Conservation (phyloP, 2,329 filamentous ascomycete species). For the Cladosporium sp. region DNA sequence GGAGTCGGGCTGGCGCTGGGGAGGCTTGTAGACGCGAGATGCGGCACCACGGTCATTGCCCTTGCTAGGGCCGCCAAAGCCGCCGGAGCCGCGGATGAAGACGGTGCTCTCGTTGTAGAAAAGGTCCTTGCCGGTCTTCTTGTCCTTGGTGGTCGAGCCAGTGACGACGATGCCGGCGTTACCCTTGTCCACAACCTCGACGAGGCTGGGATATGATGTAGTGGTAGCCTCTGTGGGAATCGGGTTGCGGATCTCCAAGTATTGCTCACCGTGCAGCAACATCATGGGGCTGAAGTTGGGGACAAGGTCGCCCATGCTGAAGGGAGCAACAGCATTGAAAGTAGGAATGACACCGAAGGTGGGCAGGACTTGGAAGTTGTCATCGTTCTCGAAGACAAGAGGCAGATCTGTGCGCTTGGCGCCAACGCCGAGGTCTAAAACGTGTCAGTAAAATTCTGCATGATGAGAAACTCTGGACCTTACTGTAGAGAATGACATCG, state of each 20-base stretch:
- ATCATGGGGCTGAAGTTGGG: constrained; percentile 98
- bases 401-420: constrained; percentile 84
- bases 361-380: constrained; percentile 88
- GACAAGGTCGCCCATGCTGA: constrained; percentile 72
- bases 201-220: constrained; percentile 67
- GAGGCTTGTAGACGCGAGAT: constrained; percentile 72
- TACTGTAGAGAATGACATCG: constrained; percentile 84
- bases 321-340: constrained; percentile 77
- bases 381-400: constrained; percentile 82
- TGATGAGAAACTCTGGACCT: constrained; percentile 14
- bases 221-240: constrained; percentile 79
- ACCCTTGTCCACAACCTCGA: constrained; percentile 96
- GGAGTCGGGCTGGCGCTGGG: constrained; percentile 68
- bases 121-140: constrained; percentile 76
- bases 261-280: constrained; percentile 97
- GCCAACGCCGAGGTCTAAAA: constrained; percentile 70
- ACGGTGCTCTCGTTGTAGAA: constrained; percentile 97
- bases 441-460: not conserved
- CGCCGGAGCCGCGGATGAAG: constrained; percentile 85
- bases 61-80: constrained; percentile 80
- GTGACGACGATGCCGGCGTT: constrained; percentile 76
- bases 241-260: constrained; percentile 87
- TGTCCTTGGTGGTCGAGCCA: constrained; percentile 76
- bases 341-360: constrained; percentile 96
- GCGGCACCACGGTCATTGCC: constrained; percentile 70